Evolutionary conservation across 2,329 filamentous ascomycete species (phyloP).

Genomic region (Neofusicoccum laricinum): DNA sequence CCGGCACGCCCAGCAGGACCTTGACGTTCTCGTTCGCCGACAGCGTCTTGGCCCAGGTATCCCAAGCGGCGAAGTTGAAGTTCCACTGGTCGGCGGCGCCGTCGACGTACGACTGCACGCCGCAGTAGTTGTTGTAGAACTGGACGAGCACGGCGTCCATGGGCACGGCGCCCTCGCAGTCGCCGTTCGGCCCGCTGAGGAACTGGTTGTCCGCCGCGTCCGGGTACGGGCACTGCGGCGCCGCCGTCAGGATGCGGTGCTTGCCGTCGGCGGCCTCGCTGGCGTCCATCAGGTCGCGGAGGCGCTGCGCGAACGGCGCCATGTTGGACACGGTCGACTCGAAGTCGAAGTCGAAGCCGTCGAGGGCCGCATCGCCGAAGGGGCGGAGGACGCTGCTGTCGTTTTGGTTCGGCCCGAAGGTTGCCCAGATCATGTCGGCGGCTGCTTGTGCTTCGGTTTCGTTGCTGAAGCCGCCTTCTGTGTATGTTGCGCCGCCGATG

Average conservation of each 20-base stretch:
- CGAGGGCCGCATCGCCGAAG: constrained; percentile 63
- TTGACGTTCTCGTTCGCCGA: constrained; percentile 60
- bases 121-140: constrained; percentile 70
- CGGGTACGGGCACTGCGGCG: constrained; percentile 67
- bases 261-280: constrained; percentile 41
- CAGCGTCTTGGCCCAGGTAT: constrained; percentile 59
- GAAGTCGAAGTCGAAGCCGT: constrained; percentile 77
- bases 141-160: constrained; percentile 64
- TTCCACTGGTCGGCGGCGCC: constrained; percentile 47
- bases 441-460: constrained; percentile 31
- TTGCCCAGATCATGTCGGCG: constrained; percentile 65
- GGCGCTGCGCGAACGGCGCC: constrained; percentile 56
- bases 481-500: constrained; percentile 68
- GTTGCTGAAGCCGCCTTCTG: constrained; percentile 60
- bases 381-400: constrained; percentile 55
- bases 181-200: constrained; percentile 33
- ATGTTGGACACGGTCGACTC: constrained; percentile 61
- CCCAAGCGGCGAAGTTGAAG: constrained; percentile 64
- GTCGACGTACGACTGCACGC: constrained; percentile 50
- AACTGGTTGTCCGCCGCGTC: constrained; percentile 59
- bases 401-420: constrained; percentile 59
- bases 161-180: constrained; percentile 44
- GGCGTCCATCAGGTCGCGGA: constrained; percentile 56
- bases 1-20: constrained; percentile 61
- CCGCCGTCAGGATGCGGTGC: constrained; percentile 60